Conservation (phyloP, 257 asterid species). For the Paraleonurus japonicus region DNA sequence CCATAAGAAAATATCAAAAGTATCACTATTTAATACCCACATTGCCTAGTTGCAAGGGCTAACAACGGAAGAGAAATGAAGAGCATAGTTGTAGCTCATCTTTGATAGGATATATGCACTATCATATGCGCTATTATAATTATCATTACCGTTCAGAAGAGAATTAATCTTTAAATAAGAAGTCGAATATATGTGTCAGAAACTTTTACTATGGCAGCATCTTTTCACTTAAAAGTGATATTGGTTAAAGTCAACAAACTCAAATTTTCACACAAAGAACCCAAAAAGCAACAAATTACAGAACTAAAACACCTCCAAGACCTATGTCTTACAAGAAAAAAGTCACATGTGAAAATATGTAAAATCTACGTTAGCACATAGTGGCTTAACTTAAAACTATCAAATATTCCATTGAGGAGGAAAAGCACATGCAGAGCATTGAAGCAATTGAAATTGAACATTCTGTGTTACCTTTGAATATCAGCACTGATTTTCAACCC, state of each 20-base stretch:
- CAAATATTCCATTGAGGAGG: slow-evolving; percentile 10
- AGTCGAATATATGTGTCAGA: background rate
- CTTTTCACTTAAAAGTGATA: background rate
- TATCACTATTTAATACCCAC: slow-evolving; percentile 3
- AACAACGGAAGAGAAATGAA: background rate
- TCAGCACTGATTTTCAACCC: slow-evolving; percentile 92
- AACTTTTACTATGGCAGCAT: background rate
- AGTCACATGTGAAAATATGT: slow-evolving; percentile 13
- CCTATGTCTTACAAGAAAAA: background rate
- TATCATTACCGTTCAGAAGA: slow-evolving; percentile 1
- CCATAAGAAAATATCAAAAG: slow-evolving; percentile 15
- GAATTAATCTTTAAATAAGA: slow-evolving; percentile 5
- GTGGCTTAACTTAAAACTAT: background rate
- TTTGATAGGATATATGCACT: background rate
- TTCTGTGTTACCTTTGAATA: slow-evolving; percentile 56
- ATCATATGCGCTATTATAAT: background rate
- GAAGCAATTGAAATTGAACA: slow-evolving; percentile 15
- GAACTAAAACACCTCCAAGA: background rate
- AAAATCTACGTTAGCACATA: background rate
- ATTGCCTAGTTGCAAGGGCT: background rate
- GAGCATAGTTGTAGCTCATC: background rate
- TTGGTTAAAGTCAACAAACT: background rate
- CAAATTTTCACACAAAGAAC: background rate
- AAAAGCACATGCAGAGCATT: slow-evolving; percentile 1
- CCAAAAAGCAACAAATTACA: background rate